These are phyloP conservation scores for Paulownia fortunei DNA, from an alignment of 257 asterid species.

Conservation along the genomic window DNA sequence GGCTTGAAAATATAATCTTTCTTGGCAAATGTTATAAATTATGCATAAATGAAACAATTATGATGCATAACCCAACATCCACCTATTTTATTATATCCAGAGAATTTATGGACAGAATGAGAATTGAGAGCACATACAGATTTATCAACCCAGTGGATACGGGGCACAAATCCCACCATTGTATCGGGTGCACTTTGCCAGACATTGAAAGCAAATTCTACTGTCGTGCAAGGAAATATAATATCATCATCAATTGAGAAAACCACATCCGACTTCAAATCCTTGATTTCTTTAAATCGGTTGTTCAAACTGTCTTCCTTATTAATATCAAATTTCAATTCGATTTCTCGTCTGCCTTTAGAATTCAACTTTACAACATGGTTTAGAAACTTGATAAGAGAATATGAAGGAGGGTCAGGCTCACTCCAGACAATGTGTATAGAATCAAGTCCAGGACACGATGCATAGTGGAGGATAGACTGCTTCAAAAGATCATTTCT, in stretches of 20 bases:
- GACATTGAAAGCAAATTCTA: conserved; percentile 71
- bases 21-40: too few relatives aligned
- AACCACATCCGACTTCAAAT: conserved; percentile 74
- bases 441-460: conserved; percentile 76
- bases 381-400: conserved; percentile 59
- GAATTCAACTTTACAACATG: conserved; percentile 51
- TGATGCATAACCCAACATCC: too few relatives aligned
- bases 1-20: background rate
- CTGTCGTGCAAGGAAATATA: conserved; percentile 74
- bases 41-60: too few relatives aligned
- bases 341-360: conserved; percentile 55
- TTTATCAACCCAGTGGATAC: conserved; percentile 69
- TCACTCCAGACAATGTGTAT: conserved; percentile 86
- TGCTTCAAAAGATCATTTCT: conserved; percentile 79
- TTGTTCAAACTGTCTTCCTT: conserved; percentile 88
- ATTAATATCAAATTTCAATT: conserved; percentile 68
- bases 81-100: background rate
- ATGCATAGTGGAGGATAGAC: conserved; percentile 77
- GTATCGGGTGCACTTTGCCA: conserved; percentile 85
- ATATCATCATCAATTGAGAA: conserved; percentile 86
- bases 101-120: background rate
- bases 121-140: conserved; percentile 59
- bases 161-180: conserved; percentile 95
- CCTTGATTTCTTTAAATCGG: conserved; percentile 82
- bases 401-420: conserved; percentile 71